Evolutionary conservation across 139 green algal species (phyloP), one percentile per base, ranked within the genome.

Genomic region (Chlorella ohadii): DNA sequence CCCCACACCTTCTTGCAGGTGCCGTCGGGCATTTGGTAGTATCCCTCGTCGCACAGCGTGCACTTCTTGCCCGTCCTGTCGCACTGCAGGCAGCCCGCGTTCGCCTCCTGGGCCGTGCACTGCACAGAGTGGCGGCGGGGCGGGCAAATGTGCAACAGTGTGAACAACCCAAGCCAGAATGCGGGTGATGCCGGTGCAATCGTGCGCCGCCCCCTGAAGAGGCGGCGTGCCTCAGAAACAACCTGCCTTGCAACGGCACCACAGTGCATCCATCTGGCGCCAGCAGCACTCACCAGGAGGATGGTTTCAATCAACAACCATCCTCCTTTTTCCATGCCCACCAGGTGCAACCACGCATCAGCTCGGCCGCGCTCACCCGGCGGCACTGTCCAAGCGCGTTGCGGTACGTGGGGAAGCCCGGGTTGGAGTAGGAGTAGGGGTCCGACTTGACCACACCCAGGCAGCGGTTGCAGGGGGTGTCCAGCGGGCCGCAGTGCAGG

Each of bases 51-150:
- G 34, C 75, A 81, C 33, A 12, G 7, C 33, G 19, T 81, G 75
- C 75, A 81, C 33, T 12, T 20, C 13, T 25, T 47, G 75, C 75
- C 75, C 34, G 56, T 31, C n/a, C 0, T 25, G 55, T 81, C 27
- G 55, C 75, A 81, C 55, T 28, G 27, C 33, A 81, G 75, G 75
- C 75, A 81, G 75, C 75, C 75, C 6, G 56, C 19, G 34, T 81
- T 64, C 22, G 23, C 16, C 13, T 27, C 33, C 34, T 81, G 56
- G 51, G 51, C 47, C 3, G 28, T 38, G 75, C 75, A 81, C 75
- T 81, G 75, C 56, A 67, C 31, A 4, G 63, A 15, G n/a, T 2
- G 71, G 71, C 27, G 12, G 39, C 25, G 19, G 20, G 71, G 31
- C 22, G 70, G 39, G 71, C 12, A 13, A 17, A 39, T 25, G 22